These are phyloP conservation scores for Cyclostephanos invisitatus DNA, from an alignment of 108 stramenopile genomes.

Conservation along the genomic window DNA sequence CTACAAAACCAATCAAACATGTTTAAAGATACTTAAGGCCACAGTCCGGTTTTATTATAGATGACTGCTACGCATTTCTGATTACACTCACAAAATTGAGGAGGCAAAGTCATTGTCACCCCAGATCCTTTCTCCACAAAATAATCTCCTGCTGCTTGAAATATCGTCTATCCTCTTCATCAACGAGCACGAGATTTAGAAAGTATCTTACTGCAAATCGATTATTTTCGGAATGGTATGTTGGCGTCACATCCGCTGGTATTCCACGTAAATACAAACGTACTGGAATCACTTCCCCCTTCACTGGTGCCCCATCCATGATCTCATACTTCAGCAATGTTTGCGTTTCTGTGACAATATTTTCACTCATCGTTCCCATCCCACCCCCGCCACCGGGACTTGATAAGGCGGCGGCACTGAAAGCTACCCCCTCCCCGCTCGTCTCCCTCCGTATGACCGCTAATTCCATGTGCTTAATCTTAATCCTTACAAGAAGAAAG, in stretches of 20 bases:
- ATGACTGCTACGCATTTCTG: not conserved
- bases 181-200: slow-evolving; percentile 98
- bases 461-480: slow-evolving; percentile 99
- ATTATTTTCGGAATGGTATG: slow-evolving; percentile 92
- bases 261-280: slow-evolving; percentile 85
- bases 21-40: not conserved
- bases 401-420: slow-evolving; percentile 49
- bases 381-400: slow-evolving; percentile 13
- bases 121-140: slow-evolving; percentile 93
- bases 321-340: slow-evolving; percentile 98
- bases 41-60: not conserved
- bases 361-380: slow-evolving; percentile 42
- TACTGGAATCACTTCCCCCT: slow-evolving; percentile 90
- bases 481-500: slow-evolving; percentile 97
- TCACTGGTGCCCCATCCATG: slow-evolving; percentile 99
- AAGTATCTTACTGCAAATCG: slow-evolving; percentile 96
- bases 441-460: slow-evolving; percentile 97
- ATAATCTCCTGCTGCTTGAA: slow-evolving; percentile 99
- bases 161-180: slow-evolving; percentile 98
- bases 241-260: slow-evolving; percentile 98
- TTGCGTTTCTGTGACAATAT: slow-evolving; percentile 95
- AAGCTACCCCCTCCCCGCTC: slow-evolving; percentile 80
- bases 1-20: not conserved
- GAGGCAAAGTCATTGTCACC: slow-evolving; percentile 30
- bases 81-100: not conserved